These are phyloP conservation scores for Eucalyptus victrix DNA, from an alignment of 345 rosid genomes.

Conservation along the genomic window DNA sequence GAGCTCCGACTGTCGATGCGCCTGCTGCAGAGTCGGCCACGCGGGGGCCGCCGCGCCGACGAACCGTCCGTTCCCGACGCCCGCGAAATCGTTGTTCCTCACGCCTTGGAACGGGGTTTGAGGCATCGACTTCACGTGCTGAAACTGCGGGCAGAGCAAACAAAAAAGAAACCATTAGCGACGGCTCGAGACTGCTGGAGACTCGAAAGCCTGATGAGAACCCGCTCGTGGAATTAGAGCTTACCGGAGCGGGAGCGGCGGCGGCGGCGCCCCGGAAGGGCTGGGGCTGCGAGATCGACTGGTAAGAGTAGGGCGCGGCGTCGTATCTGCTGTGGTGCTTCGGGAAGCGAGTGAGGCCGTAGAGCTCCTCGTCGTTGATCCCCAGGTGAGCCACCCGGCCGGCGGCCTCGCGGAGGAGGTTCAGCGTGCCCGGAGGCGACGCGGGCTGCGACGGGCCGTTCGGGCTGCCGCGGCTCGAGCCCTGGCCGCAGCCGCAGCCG, in stretches of 20 bases:
- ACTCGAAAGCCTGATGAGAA: background rate
- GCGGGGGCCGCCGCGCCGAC: conserved; percentile 35
- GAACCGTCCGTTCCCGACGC: conserved; percentile 15
- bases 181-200: background rate
- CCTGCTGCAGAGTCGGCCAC: conserved; percentile 44
- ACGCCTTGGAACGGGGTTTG: background rate
- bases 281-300: background rate
- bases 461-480: background rate
- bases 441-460: background rate
- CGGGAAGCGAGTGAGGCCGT: background rate
- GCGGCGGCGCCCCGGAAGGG: background rate
- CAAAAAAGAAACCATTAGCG: background rate
- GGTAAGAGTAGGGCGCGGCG: background rate
- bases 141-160: background rate
- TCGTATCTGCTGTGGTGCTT: background rate
- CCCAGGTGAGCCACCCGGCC: background rate
- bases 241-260: background rate
- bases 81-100: background rate
- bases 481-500: background rate
- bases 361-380: background rate
- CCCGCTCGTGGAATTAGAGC: background rate
- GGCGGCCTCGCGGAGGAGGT: background rate
- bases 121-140: background rate
- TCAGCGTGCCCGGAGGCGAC: background rate
- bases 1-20: background rate